Evolutionary conservation across 2,329 filamentous ascomycete genomes (phyloP).

Genomic region (Macrophomina tecta): DNA sequence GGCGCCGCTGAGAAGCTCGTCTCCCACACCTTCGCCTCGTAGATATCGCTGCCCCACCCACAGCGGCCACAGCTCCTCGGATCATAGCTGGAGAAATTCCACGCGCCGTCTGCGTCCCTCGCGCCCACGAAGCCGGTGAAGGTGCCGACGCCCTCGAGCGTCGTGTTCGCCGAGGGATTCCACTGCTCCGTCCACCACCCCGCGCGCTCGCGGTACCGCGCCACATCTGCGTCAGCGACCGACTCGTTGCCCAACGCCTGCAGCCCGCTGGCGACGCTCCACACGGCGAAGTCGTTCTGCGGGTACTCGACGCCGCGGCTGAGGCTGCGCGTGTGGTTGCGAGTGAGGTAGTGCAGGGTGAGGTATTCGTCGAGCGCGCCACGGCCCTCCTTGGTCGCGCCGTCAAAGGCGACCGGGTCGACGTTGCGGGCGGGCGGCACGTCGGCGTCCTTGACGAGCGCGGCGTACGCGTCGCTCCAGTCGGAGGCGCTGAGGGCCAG

Average conservation of each 20-base stretch:
- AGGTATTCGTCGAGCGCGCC: constrained; percentile 52
- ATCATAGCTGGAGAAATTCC: constrained; percentile 45
- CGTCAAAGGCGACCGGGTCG: constrained; percentile 37
- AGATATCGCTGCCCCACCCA: constrained; percentile 49
- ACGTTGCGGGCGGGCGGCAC: constrained; percentile 36
- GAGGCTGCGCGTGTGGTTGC: constrained; percentile 42
- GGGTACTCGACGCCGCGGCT: constrained; percentile 45
- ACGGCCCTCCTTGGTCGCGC: constrained; percentile 50
- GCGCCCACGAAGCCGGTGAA: constrained; percentile 41
- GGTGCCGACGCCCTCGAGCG: constrained; percentile 38
- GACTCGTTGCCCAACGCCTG: not conserved
- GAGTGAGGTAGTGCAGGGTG: constrained; percentile 49
- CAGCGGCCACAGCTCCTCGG: constrained; percentile 50
- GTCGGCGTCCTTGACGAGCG: constrained; percentile 42
- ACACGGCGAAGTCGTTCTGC: constrained; percentile 59
- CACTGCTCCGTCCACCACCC: constrained; percentile 52
- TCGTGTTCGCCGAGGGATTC: constrained; percentile 41
- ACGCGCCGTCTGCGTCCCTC: constrained; percentile 35
- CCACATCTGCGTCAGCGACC: constrained; percentile 27
- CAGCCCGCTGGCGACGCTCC: constrained; percentile 46
- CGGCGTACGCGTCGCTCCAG: constrained; percentile 38
- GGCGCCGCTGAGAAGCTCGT: constrained; percentile 53
- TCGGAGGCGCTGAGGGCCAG: constrained; percentile 32
- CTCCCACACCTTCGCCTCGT: constrained; percentile 45
- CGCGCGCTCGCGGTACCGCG: constrained; percentile 45